A percentile compares a stretch with the other conserved stretches of the same genome.
These are phyloP conservation scores for Anisodus tanguticus DNA, from an alignment of 257 asterid species.

Conservation along the genomic window DNA sequence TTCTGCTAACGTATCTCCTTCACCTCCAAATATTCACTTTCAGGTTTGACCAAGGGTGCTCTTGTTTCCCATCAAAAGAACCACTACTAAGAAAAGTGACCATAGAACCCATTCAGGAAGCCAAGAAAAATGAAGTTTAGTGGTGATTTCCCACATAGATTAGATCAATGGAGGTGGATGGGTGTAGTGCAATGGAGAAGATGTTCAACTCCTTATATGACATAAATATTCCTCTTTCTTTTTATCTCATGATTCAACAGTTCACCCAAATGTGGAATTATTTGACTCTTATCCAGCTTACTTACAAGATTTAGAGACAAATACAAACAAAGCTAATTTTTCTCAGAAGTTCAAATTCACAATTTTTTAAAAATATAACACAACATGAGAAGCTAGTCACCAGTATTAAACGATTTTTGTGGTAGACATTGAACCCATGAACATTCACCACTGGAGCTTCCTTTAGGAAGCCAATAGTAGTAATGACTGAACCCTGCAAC, in stretches of 20 bases:
- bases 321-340: slow-evolving; percentile 1
- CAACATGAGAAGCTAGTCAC: slow-evolving; percentile 49
- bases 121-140: slow-evolving; percentile 12
- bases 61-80: neutral
- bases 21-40: slow-evolving; percentile 3
- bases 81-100: neutral
- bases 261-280: neutral
- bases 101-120: neutral
- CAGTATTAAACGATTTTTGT: slow-evolving; percentile 90
- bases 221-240: neutral
- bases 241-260: neutral
- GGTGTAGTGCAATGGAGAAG: slow-evolving; percentile 7
- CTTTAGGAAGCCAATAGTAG: slow-evolving; percentile 87
- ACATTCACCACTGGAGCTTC: slow-evolving; percentile 84
- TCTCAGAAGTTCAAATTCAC: slow-evolving; percentile 15
- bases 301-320: neutral
- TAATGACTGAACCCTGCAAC: slow-evolving; percentile 66
- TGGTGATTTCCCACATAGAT: neutral
- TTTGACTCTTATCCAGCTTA: neutral
- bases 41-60: neutral
- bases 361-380: neutral
- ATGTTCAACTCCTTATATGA: neutral
- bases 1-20: neutral
- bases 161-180: neutral
- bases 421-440: slow-evolving; percentile 97